A percentile compares a stretch with the other conserved stretches of the same genome.
phyloP scores from a whole-genome alignment of 2,329 filamentous ascomycete species.

The Akanthomyces dipterigenus region DNA sequence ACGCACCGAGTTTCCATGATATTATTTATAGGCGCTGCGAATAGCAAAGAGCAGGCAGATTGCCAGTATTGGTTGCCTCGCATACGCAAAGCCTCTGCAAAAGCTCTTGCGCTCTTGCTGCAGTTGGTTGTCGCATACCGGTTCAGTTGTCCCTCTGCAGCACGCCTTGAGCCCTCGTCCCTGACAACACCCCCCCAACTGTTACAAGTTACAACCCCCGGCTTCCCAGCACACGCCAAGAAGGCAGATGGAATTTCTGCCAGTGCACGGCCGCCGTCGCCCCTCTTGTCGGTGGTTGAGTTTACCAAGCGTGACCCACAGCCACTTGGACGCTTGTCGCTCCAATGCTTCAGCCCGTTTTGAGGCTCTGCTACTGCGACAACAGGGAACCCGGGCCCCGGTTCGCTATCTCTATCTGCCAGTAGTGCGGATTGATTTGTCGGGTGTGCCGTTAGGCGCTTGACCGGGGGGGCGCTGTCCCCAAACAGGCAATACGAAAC shows the following conservation, averaged over 20 bases:
- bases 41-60: background rate
- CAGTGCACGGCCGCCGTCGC: background rate
- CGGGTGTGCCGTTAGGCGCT: background rate
- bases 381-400: background rate
- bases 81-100: background rate
- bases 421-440: background rate
- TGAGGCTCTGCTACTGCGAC: background rate
- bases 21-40: background rate
- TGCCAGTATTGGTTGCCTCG: background rate
- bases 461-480: background rate
- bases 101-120: background rate
- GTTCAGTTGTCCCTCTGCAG: background rate
- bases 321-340: background rate
- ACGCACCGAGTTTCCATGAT: slow-evolving; percentile 5
- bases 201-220: slow-evolving; percentile 1
- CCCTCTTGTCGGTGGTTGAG: background rate
- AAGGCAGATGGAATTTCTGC: background rate
- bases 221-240: background rate
- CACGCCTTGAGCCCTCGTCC: background rate
- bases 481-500: background rate
- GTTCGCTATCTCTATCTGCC: background rate
- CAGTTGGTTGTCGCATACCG: background rate
- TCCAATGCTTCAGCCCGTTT: background rate
- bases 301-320: background rate
- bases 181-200: background rate